Percentiles rank a stretch among this genome's conserved stretches.
phyloP scores from a whole-genome alignment of 2,329 filamentous ascomycete species.

The Talaromyces piceae region DNA sequence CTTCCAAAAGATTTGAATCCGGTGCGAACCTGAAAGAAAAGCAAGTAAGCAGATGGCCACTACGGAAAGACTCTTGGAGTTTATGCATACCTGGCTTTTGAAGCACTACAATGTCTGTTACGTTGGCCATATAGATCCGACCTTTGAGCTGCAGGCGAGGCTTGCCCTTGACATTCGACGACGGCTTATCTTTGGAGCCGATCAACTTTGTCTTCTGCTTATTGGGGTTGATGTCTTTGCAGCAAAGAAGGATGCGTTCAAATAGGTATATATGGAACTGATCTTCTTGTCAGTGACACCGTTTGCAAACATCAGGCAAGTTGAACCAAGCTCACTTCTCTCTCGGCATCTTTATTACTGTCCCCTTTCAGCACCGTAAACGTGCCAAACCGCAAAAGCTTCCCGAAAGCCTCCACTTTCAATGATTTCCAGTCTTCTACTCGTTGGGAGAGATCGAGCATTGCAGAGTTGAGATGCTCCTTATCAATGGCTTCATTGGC shows the following conservation, averaged over 20 bases:
- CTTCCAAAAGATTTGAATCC: constrained; percentile 97
- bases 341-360: constrained; percentile 73
- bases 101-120: constrained; percentile 84
- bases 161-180: constrained; percentile 66
- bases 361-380: constrained; percentile 81
- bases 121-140: constrained; percentile 98
- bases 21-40: constrained; percentile 66
- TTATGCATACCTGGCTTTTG: constrained; percentile 70
- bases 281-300: background rate
- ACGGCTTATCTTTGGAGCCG: constrained; percentile 59
- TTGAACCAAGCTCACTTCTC: constrained; percentile 59
- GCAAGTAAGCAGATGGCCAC: background rate
- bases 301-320: background rate
- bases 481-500: constrained; percentile 89
- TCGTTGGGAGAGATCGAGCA: constrained; percentile 69
- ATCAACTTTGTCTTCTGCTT: constrained; percentile 65
- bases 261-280: constrained; percentile 98
- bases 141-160: constrained; percentile 81
- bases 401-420: constrained; percentile 82
- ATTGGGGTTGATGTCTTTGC: constrained; percentile 84
- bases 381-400: constrained; percentile 77
- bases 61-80: background rate
- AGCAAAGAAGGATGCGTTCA: constrained; percentile 88
- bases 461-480: constrained; percentile 73
- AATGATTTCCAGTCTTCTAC: constrained; percentile 98